A percentile compares a stretch with the other conserved stretches of the same genome.
Conservation (phyloP, 345 rosid genomes). For the Crucihimalaya himalaica region DNA sequence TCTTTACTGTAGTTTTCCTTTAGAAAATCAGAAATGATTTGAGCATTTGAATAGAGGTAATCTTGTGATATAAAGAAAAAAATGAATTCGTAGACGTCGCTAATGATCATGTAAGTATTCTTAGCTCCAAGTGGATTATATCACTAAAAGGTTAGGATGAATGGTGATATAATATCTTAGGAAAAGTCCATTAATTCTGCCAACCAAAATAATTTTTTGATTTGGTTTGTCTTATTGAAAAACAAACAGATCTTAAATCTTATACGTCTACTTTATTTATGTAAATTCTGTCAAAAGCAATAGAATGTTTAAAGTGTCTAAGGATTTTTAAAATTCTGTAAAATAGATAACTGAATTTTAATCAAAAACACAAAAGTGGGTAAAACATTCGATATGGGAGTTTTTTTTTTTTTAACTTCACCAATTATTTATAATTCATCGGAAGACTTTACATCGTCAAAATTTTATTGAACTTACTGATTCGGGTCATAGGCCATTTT, state of each 20-base stretch:
- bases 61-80: neutral
- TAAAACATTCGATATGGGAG: too few species aligned
- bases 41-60: neutral
- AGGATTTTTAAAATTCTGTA: neutral
- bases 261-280: neutral
- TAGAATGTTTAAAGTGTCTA: neutral
- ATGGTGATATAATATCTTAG: neutral
- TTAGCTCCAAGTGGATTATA: neutral
- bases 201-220: neutral
- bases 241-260: conserved; percentile 1
- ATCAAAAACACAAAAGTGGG: neutral
- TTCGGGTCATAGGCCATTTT: too few species aligned
- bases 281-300: neutral
- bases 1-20: neutral
- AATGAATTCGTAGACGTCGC: neutral
- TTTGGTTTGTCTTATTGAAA: neutral
- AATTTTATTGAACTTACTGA: too few species aligned
- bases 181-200: neutral
- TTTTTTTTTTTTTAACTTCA: too few species aligned
- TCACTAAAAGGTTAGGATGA: neutral
- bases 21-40: neutral
- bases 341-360: neutral
- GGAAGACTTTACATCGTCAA: too few species aligned
- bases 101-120: conserved; percentile 12
- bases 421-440: too few species aligned